These are phyloP conservation scores for Raddia distichophylla DNA, from an alignment of 176 grass and related monocot species.

Conservation along the genomic window DNA sequence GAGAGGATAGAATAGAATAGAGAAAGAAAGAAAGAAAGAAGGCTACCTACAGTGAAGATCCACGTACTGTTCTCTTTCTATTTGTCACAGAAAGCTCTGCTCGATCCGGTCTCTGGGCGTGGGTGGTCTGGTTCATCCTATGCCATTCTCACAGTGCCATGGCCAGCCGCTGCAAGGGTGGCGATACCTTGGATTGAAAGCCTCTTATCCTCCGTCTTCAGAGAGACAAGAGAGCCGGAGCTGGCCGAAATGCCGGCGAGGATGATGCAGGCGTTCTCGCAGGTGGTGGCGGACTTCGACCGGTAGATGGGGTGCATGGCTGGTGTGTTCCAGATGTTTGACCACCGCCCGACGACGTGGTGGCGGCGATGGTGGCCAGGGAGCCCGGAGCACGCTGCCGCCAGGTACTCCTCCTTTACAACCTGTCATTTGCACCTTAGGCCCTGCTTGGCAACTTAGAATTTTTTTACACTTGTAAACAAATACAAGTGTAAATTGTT, in stretches of 20 bases:
- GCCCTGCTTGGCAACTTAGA: too few relatives aligned
- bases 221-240: neutral
- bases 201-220: neutral
- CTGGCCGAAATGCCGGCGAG: slow-evolving; percentile 31
- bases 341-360: slow-evolving; percentile 37
- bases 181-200: neutral
- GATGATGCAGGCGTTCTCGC: slow-evolving; percentile 31
- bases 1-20: neutral
- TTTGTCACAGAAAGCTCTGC: neutral
- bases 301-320: slow-evolving; percentile 70
- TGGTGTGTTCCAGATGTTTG: slow-evolving; percentile 71
- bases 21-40: too few relatives aligned
- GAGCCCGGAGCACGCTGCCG: slow-evolving; percentile 25
- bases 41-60: neutral
- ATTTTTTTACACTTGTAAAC: too few relatives aligned
- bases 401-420: slow-evolving; percentile 47
- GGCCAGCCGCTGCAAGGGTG: too few relatives aligned
- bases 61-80: neutral
- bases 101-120: too few relatives aligned
- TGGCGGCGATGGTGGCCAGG: slow-evolving; percentile 6
- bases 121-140: neutral
- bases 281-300: slow-evolving; percentile 51
- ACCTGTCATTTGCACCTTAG: neutral
- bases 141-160: neutral
- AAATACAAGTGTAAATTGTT: too few relatives aligned